Conservation (phyloP, 768 basidiomycete genomes). For the Kwoniella sp. region DNA sequence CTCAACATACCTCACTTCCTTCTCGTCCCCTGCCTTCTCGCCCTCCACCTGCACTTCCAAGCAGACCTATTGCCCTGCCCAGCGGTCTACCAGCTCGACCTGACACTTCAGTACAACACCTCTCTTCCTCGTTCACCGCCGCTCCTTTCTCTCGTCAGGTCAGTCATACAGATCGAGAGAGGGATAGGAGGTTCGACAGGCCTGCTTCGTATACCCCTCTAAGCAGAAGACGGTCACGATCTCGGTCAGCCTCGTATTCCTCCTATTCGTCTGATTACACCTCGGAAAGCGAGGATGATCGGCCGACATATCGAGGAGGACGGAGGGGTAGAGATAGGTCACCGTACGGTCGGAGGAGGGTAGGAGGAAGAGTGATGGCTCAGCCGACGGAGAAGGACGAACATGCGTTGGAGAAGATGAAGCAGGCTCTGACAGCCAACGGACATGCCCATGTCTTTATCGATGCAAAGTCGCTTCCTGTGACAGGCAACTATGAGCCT, state of each 20-base stretch:
- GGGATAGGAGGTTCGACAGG: slow-evolving; percentile 9
- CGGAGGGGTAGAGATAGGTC: slow-evolving; percentile 3
- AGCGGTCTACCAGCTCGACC: slow-evolving; percentile 26
- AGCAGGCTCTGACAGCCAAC: slow-evolving; percentile 36
- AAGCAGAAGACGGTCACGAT: slow-evolving; percentile 11
- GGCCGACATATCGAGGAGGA: slow-evolving; percentile 23
- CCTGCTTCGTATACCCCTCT: slow-evolving; percentile 30
- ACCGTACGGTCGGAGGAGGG: slow-evolving; percentile 19
- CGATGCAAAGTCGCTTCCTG: slow-evolving; percentile 30
- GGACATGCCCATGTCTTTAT: slow-evolving; percentile 44
- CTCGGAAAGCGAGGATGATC: slow-evolving; percentile 31
- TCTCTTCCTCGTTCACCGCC: slow-evolving; percentile 39
- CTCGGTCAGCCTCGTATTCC: slow-evolving; percentile 29
- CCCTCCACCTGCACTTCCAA: slow-evolving; percentile 7
- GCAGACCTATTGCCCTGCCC: slow-evolving; percentile 19
- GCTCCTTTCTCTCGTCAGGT: slow-evolving; percentile 33
- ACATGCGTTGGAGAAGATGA: slow-evolving; percentile 30
- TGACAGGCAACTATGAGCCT: slow-evolving; percentile 58
- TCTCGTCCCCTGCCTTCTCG: slow-evolving; percentile 12
- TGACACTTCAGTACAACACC: slow-evolving; percentile 22
- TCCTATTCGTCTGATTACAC: slow-evolving; percentile 26
- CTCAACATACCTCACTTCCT: slow-evolving; percentile 4
- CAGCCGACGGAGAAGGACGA: slow-evolving; percentile 34
- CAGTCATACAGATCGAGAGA: not conserved
- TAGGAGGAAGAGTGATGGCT: slow-evolving; percentile 1